A percentile compares a stretch with the other conserved stretches of the same genome.
These are phyloP conservation scores for Lodderomyces jiufengensis DNA, from an alignment of 1,139 yeast genomes.

Conservation along the genomic window DNA sequence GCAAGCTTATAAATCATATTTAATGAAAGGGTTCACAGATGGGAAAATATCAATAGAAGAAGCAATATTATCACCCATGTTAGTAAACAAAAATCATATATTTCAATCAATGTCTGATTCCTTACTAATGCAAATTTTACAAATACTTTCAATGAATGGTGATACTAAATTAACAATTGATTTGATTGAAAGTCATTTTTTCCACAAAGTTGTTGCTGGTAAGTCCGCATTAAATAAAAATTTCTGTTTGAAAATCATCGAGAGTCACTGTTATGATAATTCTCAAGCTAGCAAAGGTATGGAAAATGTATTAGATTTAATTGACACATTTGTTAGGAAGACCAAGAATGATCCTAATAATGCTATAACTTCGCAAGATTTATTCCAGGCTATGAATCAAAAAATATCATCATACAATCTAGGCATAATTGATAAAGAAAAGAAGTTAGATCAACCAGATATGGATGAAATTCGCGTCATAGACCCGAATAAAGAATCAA, in stretches of 20 bases:
- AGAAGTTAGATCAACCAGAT: slow-evolving; percentile 1
- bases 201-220: slow-evolving; percentile 32
- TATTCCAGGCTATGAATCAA: slow-evolving; percentile 28
- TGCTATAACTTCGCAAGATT: slow-evolving; percentile 25
- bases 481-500: slow-evolving; percentile 22
- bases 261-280: slow-evolving; percentile 33
- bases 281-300: slow-evolving; percentile 17
- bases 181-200: slow-evolving; percentile 36
- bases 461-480: too few relatives aligned
- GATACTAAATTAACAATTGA: slow-evolving; percentile 35
- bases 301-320: slow-evolving; percentile 29
- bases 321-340: slow-evolving; percentile 25
- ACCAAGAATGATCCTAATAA: slow-evolving; percentile 6
- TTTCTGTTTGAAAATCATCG: slow-evolving; percentile 31
- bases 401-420: slow-evolving; percentile 26
- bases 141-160: slow-evolving; percentile 33
- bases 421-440: too few relatives aligned
- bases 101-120: slow-evolving; percentile 16
- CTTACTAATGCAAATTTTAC: slow-evolving; percentile 25
- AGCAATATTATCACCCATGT: slow-evolving; percentile 17
- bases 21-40: slow-evolving; percentile 29
- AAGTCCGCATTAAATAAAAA: slow-evolving; percentile 33
- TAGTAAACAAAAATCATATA: slow-evolving; percentile 4
- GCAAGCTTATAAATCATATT: slow-evolving; percentile 24
- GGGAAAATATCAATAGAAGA: slow-evolving; percentile 22